Percentiles rank a stretch among this genome's conserved stretches.
Conservation (phyloP, 192 early-diverging fungal genomes). For the Rhizophagus clarus region DNA sequence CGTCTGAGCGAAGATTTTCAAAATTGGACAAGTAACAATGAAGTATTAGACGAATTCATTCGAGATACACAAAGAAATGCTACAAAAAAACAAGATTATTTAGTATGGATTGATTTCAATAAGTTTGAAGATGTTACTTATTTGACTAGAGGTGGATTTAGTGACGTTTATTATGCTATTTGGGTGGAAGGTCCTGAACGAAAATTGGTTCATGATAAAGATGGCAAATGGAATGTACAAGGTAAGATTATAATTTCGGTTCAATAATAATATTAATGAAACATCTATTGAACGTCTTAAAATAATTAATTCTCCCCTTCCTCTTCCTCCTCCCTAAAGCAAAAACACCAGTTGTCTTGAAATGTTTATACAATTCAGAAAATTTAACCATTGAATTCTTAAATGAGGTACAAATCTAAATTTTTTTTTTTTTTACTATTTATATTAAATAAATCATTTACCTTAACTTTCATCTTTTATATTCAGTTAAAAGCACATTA, state of each 20-base stretch:
- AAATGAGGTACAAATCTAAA: background rate
- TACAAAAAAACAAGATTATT: constrained; percentile 3
- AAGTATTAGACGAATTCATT: constrained; percentile 3
- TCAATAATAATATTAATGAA: background rate
- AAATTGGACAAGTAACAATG: constrained; percentile 17
- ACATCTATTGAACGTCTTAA: too few species aligned
- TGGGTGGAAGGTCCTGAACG: constrained; percentile 6
- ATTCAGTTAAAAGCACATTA: background rate
- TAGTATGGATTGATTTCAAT: constrained; percentile 21
- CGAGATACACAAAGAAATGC: constrained; percentile 1
- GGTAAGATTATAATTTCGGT: background rate
- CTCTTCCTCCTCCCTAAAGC: background rate
- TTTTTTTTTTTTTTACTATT: background rate
- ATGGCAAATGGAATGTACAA: background rate
- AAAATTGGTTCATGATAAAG: background rate
- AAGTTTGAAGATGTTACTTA: background rate
- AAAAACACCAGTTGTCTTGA: constrained; percentile 11
- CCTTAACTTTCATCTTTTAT: background rate
- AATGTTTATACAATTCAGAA: constrained; percentile 4
- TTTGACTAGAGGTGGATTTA: constrained; percentile 12
- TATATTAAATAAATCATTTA: background rate
- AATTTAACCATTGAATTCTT: background rate
- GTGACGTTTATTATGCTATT: background rate
- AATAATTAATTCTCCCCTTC: too few species aligned
- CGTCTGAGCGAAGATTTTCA: background rate